Evolutionary conservation across 345 rosid species (phyloP).

Genomic region (Acer negundo): DNA sequence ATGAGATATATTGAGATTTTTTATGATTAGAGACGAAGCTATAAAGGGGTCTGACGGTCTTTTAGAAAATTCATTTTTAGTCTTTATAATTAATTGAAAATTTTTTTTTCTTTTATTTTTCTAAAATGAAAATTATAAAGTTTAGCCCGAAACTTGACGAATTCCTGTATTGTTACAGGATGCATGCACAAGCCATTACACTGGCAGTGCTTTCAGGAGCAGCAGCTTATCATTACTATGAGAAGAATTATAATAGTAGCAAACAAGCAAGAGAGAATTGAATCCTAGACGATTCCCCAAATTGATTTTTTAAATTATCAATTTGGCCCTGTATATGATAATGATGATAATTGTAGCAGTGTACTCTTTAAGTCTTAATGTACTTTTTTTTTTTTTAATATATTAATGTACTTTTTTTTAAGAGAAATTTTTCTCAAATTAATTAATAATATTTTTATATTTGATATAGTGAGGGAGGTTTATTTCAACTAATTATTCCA

Average conservation of each 20-base stretch:
- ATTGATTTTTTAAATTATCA: background rate
- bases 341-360: background rate
- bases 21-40: background rate
- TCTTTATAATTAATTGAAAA: too few species aligned
- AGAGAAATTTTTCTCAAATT: background rate
- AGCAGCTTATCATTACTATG: constrained; percentile 63
- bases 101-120: too few species aligned
- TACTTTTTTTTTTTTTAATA: too few species aligned
- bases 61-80: too few species aligned
- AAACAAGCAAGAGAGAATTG: constrained; percentile 10
- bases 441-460: background rate
- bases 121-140: too few species aligned
- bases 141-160: too few species aligned
- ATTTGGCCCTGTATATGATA: background rate
- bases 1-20: background rate
- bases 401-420: background rate
- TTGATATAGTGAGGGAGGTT: too few species aligned
- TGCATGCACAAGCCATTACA: constrained; percentile 80
- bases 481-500: too few species aligned
- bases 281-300: background rate
- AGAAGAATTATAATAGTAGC: constrained; percentile 29
- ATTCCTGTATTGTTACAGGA: constrained; percentile 31
- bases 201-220: constrained; percentile 72
- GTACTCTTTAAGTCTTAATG: background rate
- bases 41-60: too few species aligned